Evolutionary conservation across 2,329 filamentous ascomycete species (phyloP).

Genomic region (Immersiporthe knoxdaviesiana): DNA sequence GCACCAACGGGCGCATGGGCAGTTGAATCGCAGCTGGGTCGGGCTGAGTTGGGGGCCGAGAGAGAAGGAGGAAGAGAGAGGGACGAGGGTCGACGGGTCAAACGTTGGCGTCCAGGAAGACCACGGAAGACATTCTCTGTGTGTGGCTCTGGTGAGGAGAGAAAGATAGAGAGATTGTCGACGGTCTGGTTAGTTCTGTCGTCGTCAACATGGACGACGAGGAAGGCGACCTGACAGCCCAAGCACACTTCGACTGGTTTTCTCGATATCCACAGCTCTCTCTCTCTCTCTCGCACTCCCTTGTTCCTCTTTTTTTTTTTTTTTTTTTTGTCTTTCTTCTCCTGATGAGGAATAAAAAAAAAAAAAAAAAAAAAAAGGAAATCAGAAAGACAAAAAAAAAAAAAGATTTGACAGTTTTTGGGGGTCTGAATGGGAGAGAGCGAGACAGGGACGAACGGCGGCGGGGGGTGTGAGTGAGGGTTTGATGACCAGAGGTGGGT

Average conservation of each 20-base stretch:
- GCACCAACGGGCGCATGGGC: constrained; percentile 18
- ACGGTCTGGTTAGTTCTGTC: neutral
- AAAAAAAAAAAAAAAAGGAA: neutral
- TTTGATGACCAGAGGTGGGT: constrained; percentile 29
- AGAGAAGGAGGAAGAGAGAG: neutral
- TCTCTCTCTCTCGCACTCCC: too few species aligned
- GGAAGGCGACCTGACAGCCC: neutral
- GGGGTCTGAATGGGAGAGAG: too few species aligned
- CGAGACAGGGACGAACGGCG: neutral
- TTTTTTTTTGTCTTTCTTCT: neutral
- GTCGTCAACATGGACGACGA: neutral
- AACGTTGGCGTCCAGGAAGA: neutral
- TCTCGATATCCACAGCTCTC: constrained; percentile 1
- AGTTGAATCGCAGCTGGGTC: constrained; percentile 18
- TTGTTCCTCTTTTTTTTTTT: too few species aligned
- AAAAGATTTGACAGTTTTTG: neutral
- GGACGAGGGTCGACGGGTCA: neutral
- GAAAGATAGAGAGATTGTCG: neutral
- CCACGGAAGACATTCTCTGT: constrained; percentile 15
- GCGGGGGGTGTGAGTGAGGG: constrained; percentile 4
- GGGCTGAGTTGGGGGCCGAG: constrained; percentile 1
- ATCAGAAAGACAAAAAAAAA: too few species aligned
- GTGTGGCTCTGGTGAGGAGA: neutral
- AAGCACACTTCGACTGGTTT: neutral
- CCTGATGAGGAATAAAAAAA: neutral